Conservation (phyloP, 495 filamentous ascomycete species). For the Gamarada debralockiae region DNA sequence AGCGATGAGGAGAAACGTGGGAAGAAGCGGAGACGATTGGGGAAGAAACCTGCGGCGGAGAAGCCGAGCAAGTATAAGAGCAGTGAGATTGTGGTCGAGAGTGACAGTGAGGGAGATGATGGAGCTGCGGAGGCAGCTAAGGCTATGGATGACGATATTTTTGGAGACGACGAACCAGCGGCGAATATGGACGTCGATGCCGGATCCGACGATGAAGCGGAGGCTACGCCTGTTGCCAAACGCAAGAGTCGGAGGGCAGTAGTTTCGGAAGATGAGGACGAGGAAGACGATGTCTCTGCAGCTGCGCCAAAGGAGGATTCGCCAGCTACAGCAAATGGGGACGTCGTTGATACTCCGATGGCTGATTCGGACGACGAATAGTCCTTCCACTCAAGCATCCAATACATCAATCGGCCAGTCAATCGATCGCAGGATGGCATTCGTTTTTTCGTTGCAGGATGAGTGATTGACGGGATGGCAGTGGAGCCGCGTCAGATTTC, state of each 20-base stretch:
- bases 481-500: no score
- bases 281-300: constrained; percentile 22
- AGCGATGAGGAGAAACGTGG: constrained; percentile 45
- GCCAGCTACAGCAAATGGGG: constrained; percentile 20
- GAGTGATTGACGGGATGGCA: neutral
- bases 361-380: constrained; percentile 23
- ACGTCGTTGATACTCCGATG: constrained; percentile 23
- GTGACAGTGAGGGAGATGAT: constrained; percentile 54
- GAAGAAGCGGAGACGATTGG: constrained; percentile 58
- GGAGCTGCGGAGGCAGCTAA: constrained; percentile 37
- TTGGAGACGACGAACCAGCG: constrained; percentile 16
- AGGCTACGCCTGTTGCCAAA: constrained; percentile 14
- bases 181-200: constrained; percentile 25
- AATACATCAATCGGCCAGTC: no score
- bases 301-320: constrained; percentile 15
- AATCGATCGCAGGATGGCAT: no score
- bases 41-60: constrained; percentile 39
- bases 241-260: constrained; percentile 23
- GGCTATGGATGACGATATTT: constrained; percentile 36
- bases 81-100: constrained; percentile 74
- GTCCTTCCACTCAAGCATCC: neutral
- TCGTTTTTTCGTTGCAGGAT: neutral
- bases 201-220: constrained; percentile 28
- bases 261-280: constrained; percentile 26
- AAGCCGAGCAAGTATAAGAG: constrained; percentile 67